A percentile compares a stretch with the other conserved stretches of the same genome.
Conservation (phyloP, 208 protist genomes). For the Jaenimonas drosophilae region DNA sequence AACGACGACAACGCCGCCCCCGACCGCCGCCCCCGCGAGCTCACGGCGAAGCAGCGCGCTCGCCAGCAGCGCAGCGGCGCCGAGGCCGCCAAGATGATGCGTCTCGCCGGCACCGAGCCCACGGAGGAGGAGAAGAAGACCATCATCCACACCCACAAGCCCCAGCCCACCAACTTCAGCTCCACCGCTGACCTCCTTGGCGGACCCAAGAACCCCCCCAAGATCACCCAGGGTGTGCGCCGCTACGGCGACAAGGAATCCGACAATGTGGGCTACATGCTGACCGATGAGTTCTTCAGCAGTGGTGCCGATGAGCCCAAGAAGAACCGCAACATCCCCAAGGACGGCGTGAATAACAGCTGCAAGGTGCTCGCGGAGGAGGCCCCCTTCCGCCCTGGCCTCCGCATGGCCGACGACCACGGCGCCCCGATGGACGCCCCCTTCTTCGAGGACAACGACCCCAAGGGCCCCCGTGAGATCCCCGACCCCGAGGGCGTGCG, state of each 20-base stretch:
- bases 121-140: background rate
- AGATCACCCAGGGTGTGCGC: constrained; percentile 41
- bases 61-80: constrained; percentile 20
- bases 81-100: constrained; percentile 19
- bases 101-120: constrained; percentile 1
- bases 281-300: constrained; percentile 69
- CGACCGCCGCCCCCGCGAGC: constrained; percentile 2
- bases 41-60: constrained; percentile 14
- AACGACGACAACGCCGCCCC: background rate
- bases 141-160: constrained; percentile 1
- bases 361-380: constrained; percentile 26
- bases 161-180: constrained; percentile 18
- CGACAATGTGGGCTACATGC: constrained; percentile 44
- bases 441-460: constrained; percentile 52
- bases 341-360: constrained; percentile 16
- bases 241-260: constrained; percentile 41
- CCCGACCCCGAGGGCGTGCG: constrained; percentile 16
- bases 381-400: constrained; percentile 19
- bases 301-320: constrained; percentile 5
- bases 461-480: constrained; percentile 22
- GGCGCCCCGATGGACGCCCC: constrained; percentile 33
- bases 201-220: constrained; percentile 53
- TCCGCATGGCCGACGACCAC: constrained; percentile 17
- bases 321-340: constrained; percentile 4
- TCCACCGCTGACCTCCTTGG: constrained; percentile 50